Conservation (phyloP, 1,284 basidiomycete genomes). For the Kwoniella shivajii region DNA sequence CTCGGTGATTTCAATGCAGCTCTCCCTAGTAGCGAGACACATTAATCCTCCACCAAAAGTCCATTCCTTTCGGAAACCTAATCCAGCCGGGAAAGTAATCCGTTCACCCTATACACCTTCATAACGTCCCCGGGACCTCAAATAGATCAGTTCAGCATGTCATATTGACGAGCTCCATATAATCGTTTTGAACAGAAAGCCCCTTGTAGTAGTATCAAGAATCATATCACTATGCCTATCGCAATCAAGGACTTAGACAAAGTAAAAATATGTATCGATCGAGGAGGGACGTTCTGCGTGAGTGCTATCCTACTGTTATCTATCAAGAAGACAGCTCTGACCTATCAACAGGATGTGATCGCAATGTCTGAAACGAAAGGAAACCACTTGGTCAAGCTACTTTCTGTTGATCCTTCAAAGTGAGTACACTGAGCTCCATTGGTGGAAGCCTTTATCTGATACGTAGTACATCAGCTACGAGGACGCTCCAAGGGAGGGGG, state of each 20-base stretch:
- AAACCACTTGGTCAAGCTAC: slow-evolving; percentile 59
- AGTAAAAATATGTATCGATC: slow-evolving; percentile 42
- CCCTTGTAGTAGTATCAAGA: too few relatives aligned
- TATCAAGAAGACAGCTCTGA: not conserved
- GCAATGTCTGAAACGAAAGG: slow-evolving; percentile 12
- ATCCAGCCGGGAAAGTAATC: too few relatives aligned
- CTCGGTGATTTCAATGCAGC: too few relatives aligned
- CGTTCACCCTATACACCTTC: too few relatives aligned
- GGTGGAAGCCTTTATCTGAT: not conserved
- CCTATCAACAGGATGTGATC: slow-evolving; percentile 6
- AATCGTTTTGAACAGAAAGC: too few relatives aligned
- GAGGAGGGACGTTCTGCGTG: slow-evolving; percentile 53
- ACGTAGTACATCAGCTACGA: slow-evolving; percentile 67
- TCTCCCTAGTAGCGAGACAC: too few relatives aligned
- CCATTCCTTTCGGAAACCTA: too few relatives aligned
- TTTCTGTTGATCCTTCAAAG: slow-evolving; percentile 82
- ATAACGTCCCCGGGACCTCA: too few relatives aligned
- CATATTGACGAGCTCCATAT: too few relatives aligned
- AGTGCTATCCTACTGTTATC: slow-evolving; percentile 25
- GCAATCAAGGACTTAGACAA: slow-evolving; percentile 13
- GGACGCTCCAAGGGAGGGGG: slow-evolving; percentile 84
- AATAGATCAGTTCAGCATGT: too few relatives aligned
- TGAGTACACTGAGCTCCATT: not conserved
- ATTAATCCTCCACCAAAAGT: too few relatives aligned
- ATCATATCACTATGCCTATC: slow-evolving; percentile 8